Evolutionary conservation across 164 flowering plant species (phyloP).

Genomic region (Houttuynia cordata): DNA sequence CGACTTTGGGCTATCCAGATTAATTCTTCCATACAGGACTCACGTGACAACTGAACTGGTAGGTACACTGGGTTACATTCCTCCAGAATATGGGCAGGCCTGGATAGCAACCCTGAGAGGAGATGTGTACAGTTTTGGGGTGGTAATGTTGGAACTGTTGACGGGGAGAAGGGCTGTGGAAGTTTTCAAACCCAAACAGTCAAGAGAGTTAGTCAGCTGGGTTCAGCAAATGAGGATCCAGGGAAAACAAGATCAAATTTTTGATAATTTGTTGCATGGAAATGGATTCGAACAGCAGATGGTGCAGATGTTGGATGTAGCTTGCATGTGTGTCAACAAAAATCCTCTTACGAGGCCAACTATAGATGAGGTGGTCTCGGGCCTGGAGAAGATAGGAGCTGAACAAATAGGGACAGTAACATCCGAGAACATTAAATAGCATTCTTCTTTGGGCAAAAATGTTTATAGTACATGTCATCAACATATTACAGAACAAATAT

Average conservation of each 20-base stretch:
- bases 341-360: conserved; percentile 9
- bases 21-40: conserved; percentile 58
- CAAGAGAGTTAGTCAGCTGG: conserved; percentile 10
- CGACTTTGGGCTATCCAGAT: conserved; percentile 48
- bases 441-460: no score
- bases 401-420: neutral
- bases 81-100: conserved; percentile 11
- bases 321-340: conserved; percentile 10
- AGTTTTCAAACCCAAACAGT: conserved; percentile 6
- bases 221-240: conserved; percentile 7
- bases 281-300: conserved; percentile 9
- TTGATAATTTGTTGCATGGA: conserved; percentile 3
- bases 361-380: conserved; percentile 4
- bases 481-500: neutral
- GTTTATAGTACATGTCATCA: neutral
- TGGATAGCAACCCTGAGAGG: conserved; percentile 13
- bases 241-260: conserved; percentile 8
- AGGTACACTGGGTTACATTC: conserved; percentile 70
- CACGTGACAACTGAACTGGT: conserved; percentile 76
- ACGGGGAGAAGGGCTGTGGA: conserved; percentile 11
- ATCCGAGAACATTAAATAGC: neutral
- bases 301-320: conserved; percentile 5
- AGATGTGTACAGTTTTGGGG: conserved; percentile 9
- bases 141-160: conserved; percentile 8
- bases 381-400: conserved; percentile 1